Evolutionary conservation across 768 basidiomycete species (phyloP).

Genomic region (Boletus subcaerulescens): DNA sequence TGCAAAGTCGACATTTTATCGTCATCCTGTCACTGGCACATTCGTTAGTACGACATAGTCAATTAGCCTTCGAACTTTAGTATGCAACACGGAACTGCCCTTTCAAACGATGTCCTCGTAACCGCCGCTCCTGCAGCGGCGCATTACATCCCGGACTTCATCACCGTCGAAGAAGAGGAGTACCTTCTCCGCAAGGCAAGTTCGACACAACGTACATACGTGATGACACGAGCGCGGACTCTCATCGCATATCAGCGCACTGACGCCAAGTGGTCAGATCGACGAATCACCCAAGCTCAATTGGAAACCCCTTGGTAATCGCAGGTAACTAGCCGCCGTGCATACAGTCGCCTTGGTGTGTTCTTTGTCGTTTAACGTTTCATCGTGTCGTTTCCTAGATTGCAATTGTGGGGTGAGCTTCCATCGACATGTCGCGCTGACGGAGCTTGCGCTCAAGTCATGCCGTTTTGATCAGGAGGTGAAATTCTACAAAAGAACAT

Average conservation of each 20-base stretch:
- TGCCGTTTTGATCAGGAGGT: constrained; percentile 49
- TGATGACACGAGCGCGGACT: background rate
- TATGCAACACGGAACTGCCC: constrained; percentile 12
- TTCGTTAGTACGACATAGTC: background rate
- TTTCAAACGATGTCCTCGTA: constrained; percentile 11
- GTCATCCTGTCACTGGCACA: background rate
- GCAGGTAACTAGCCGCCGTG: constrained; percentile 8
- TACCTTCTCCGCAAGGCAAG: constrained; percentile 74
- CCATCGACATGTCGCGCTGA: background rate
- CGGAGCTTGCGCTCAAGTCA: constrained; percentile 1
- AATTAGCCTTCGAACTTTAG: constrained; percentile 3
- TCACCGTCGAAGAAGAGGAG: constrained; percentile 71
- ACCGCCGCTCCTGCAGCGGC: constrained; percentile 36
- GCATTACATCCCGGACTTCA: constrained; percentile 77
- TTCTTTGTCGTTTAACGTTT: background rate
- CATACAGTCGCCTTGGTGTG: background rate
- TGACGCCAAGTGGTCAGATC: constrained; percentile 50
- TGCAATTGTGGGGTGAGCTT: constrained; percentile 69
- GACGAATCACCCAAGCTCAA: constrained; percentile 71
- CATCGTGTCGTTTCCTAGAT: constrained; percentile 35
- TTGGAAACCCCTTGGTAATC: constrained; percentile 61
- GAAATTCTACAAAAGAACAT: constrained; percentile 67
- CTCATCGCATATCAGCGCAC: constrained; percentile 5
- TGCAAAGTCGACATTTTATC: background rate
- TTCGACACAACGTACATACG: background rate